Percentiles rank a stretch among this genome's conserved stretches.
Conservation (phyloP, 495 filamentous ascomycete genomes). For the Aspergillus hancockii region DNA sequence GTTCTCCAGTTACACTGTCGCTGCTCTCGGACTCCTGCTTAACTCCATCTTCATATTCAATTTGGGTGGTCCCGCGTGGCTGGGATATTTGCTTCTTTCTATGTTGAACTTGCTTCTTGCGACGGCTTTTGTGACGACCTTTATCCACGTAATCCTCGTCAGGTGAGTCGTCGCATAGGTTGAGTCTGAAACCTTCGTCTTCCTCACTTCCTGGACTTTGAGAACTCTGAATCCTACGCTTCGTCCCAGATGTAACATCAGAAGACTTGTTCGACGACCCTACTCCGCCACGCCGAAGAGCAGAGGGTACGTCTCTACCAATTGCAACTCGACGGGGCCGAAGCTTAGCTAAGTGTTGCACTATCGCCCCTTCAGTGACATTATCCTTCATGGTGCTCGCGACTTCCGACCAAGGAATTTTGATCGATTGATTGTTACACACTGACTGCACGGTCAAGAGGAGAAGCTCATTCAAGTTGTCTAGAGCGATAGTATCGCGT, state of each 20-base stretch:
- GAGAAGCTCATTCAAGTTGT: constrained; percentile 42
- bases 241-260: not conserved
- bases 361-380: constrained; percentile 44
- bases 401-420: constrained; percentile 43
- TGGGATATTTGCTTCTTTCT: not conserved
- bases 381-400: constrained; percentile 36
- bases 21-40: constrained; percentile 13
- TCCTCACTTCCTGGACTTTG: not conserved
- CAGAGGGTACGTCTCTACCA: constrained; percentile 39
- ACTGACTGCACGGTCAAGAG: constrained; percentile 44
- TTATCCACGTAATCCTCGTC: constrained; percentile 26
- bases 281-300: constrained; percentile 34
- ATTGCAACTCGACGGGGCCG: constrained; percentile 33
- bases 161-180: constrained; percentile 21
- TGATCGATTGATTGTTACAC: constrained; percentile 37
- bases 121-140: constrained; percentile 8
- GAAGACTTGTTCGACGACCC: constrained; percentile 10
- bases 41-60: not conserved
- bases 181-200: constrained; percentile 3
- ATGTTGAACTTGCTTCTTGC: not conserved
- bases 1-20: constrained; percentile 5
- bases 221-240: not conserved
- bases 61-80: not conserved
- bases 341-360: constrained; percentile 51
- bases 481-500: constrained; percentile 20